Conservation (phyloP, 352 stramenopile species). For the Peronospora belbahrii region DNA sequence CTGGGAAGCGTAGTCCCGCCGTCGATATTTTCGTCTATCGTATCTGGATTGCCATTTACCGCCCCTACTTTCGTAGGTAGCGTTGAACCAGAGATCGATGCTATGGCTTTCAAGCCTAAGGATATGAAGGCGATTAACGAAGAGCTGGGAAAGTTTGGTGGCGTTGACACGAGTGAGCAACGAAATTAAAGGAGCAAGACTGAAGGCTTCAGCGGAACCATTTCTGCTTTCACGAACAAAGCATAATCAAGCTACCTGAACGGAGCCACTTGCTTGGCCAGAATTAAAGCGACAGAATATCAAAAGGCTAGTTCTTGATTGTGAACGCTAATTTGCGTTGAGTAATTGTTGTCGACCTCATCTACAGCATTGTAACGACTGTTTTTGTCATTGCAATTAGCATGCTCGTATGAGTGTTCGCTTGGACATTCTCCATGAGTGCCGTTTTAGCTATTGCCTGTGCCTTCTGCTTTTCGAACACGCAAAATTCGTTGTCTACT, state of each 20-base stretch:
- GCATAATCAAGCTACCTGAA: neutral
- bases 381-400: constrained; percentile 12
- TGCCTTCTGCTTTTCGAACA: too few species aligned
- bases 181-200: constrained; percentile 15
- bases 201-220: neutral
- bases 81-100: constrained; percentile 11
- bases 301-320: constrained; percentile 5
- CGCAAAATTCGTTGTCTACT: too few species aligned
- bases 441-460: constrained; percentile 44
- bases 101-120: constrained; percentile 42
- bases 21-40: constrained; percentile 38
- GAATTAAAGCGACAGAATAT: constrained; percentile 12
- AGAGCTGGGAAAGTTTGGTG: constrained; percentile 64
- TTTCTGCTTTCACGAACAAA: neutral
- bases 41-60: constrained; percentile 34
- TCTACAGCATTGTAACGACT: constrained; percentile 12
- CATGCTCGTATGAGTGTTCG: too few species aligned
- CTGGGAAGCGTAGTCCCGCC: constrained; percentile 43
- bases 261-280: neutral
- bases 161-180: constrained; percentile 17
- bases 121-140: constrained; percentile 59
- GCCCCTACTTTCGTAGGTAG: constrained; percentile 2
- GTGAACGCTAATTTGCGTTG: neutral
- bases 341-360: constrained; percentile 5
- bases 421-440: constrained; percentile 52